phyloP scores from a whole-genome alignment of 108 stramenopile species.

The Mediolabrus comicus region DNA sequence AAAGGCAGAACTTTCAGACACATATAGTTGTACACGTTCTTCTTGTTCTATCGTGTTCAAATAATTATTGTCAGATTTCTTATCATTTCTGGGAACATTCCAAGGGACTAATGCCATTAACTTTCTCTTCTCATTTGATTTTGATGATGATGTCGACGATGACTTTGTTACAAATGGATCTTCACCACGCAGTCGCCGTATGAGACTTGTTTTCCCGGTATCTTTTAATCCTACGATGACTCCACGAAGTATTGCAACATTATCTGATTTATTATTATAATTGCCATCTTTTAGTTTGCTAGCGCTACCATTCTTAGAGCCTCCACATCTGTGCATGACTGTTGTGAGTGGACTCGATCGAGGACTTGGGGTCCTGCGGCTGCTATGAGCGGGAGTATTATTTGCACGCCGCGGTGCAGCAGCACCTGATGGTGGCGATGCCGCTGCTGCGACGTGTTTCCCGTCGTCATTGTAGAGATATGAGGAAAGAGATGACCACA shows the following conservation, averaged over 20 bases:
- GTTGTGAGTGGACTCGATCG: background rate
- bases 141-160: background rate
- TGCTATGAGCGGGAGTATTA: background rate
- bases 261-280: background rate
- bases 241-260: slow-evolving; percentile 29
- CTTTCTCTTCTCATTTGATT: slow-evolving; percentile 12
- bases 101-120: slow-evolving; percentile 46
- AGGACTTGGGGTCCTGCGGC: background rate
- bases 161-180: slow-evolving; percentile 42
- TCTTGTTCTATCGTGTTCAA: slow-evolving; percentile 6
- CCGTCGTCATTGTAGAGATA: background rate
- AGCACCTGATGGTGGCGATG: background rate
- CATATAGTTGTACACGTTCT: slow-evolving; percentile 24
- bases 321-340: background rate
- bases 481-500: background rate
- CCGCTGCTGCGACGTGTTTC: background rate
- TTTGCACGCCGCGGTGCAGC: background rate
- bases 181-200: slow-evolving; percentile 43
- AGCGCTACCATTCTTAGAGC: background rate
- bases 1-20: slow-evolving; percentile 21
- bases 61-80: background rate
- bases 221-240: slow-evolving; percentile 29
- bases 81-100: slow-evolving; percentile 15
- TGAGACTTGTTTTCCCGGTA: slow-evolving; percentile 39
- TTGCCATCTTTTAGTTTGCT: background rate